Evolutionary conservation across 208 protist genomes (phyloP).

Genomic region (Leishmania major): DNA sequence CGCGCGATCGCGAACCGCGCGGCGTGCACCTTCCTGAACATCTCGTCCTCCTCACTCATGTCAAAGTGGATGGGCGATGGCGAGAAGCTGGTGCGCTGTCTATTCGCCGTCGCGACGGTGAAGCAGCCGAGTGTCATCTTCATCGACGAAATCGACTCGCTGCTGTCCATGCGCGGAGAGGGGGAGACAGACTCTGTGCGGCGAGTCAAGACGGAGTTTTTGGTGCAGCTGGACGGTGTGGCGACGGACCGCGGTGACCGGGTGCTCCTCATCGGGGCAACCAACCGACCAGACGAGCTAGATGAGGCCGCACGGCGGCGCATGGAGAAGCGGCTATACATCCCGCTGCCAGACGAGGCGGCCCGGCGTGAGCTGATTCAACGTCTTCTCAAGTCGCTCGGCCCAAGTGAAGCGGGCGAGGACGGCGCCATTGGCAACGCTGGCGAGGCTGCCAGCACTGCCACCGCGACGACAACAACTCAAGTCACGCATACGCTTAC

Average conservation of each 20-base stretch:
- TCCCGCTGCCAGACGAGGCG: conserved; percentile 79
- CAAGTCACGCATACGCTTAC: conserved; percentile 37
- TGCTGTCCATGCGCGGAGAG: conserved; percentile 83
- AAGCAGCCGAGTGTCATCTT: conserved; percentile 92
- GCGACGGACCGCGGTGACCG: conserved; percentile 70
- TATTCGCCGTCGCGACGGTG: conserved; percentile 90
- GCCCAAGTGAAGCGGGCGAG: neutral
- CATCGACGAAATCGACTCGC: conserved; percentile 95
- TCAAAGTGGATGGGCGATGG: conserved; percentile 93
- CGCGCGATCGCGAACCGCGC: conserved; percentile 87
- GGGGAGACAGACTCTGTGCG: conserved; percentile 87
- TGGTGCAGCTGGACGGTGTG: conserved; percentile 96
- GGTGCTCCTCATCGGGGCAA: conserved; percentile 91
- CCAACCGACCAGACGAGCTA: conserved; percentile 90
- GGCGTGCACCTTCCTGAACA: conserved; percentile 88
- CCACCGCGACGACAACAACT: neutral
- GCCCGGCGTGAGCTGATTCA: conserved; percentile 63
- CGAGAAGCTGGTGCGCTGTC: conserved; percentile 89
- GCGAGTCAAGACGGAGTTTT: conserved; percentile 99
- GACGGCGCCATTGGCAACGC: neutral
- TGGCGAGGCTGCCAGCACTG: neutral
- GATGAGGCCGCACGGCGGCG: conserved; percentile 89
- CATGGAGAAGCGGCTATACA: conserved; percentile 93
- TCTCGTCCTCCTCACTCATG: conserved; percentile 88
- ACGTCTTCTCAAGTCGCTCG: conserved; percentile 60